phyloP scores from a whole-genome alignment of 495 filamentous ascomycete species.

The Penicillium longicatenatum region DNA sequence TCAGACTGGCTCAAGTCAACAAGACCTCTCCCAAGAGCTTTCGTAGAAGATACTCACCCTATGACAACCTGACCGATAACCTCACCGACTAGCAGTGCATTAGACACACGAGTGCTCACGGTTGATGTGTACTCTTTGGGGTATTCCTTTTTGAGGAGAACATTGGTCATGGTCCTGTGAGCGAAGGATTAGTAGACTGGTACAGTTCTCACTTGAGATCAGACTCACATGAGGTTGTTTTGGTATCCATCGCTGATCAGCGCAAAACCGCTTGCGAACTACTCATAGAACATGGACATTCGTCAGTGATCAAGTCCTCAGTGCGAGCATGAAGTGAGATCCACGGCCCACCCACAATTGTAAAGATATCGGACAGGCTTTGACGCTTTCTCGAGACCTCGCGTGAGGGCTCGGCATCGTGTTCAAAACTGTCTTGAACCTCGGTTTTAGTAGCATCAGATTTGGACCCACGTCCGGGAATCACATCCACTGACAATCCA shows the following conservation, averaged over 20 bases:
- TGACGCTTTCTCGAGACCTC: slow-evolving; percentile 38
- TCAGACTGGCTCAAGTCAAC: slow-evolving; percentile 27
- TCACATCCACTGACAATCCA: background rate
- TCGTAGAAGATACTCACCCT: slow-evolving; percentile 29
- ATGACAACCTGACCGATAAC: slow-evolving; percentile 54
- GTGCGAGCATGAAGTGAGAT: background rate
- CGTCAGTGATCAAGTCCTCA: background rate
- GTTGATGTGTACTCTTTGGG: slow-evolving; percentile 45
- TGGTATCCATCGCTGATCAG: slow-evolving; percentile 57
- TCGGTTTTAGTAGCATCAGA: background rate
- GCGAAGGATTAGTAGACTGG: background rate
- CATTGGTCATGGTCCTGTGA: slow-evolving; percentile 52
- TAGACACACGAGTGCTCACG: slow-evolving; percentile 52
- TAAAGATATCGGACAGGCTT: slow-evolving; percentile 48
- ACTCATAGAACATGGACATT: background rate
- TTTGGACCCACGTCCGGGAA: background rate
- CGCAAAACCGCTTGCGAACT: slow-evolving; percentile 51
- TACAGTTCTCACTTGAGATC: background rate
- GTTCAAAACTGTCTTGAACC: background rate
- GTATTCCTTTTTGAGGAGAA: slow-evolving; percentile 50
- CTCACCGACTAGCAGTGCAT: slow-evolving; percentile 55
- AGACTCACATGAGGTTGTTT: slow-evolving; percentile 49
- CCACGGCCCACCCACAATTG: slow-evolving; percentile 33
- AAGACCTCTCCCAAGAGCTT: background rate
- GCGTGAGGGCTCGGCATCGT: slow-evolving; percentile 20